Conservation (phyloP, 345 rosid species). For the Theobroma cacao region DNA sequence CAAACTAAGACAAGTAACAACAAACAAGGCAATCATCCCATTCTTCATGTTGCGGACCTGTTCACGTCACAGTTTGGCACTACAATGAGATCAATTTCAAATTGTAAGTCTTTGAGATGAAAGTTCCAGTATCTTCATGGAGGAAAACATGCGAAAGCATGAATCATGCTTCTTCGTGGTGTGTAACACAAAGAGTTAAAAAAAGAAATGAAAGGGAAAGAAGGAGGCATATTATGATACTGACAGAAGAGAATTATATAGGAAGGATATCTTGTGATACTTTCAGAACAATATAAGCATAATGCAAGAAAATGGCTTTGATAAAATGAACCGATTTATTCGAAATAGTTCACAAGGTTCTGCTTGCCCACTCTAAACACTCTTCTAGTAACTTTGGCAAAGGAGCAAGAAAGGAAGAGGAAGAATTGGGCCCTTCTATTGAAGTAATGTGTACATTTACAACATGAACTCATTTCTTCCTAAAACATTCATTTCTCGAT, state of each 20-base stretch:
- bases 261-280: not conserved
- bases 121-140: not conserved
- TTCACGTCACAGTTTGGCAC: slow-evolving; percentile 7
- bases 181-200: not conserved
- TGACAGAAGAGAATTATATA: too few relatives aligned
- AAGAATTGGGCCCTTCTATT: slow-evolving; percentile 13
- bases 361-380: slow-evolving; percentile 1
- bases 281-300: not conserved
- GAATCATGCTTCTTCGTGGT: not conserved
- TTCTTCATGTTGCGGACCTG: not conserved
- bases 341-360: not conserved
- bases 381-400: slow-evolving; percentile 1
- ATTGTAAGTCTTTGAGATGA: not conserved
- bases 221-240: too few relatives aligned
- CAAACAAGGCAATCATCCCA: not conserved
- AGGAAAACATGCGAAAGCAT: not conserved
- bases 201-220: not conserved
- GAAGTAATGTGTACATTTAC: slow-evolving; percentile 21
- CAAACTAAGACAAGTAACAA: not conserved
- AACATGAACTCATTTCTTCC: slow-evolving; percentile 18
- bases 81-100: not conserved
- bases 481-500: slow-evolving; percentile 17
- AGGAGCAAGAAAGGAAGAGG: not conserved
- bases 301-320: not conserved
- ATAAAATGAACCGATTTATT: slow-evolving; percentile 15